Conservation (phyloP, 805 yeast species). For the Kazachstania viticola region DNA sequence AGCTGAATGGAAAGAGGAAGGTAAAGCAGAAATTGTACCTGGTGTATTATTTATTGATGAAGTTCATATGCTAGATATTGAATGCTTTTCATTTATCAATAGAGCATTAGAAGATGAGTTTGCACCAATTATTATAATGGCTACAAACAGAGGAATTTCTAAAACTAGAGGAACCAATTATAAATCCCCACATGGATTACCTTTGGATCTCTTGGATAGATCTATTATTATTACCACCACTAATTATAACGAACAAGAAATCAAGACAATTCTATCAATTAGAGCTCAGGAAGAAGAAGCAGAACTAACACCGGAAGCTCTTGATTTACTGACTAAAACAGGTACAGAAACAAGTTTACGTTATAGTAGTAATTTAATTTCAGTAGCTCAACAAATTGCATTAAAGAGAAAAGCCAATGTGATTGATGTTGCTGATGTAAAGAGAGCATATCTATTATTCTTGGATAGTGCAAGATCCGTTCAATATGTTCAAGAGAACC, state of each 20-base stretch:
- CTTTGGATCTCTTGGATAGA: constrained; percentile 88
- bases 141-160: constrained; percentile 94
- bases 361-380: constrained; percentile 81
- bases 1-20: constrained; percentile 98
- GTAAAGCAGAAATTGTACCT: constrained; percentile 94
- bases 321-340: constrained; percentile 77
- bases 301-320: constrained; percentile 68
- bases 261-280: constrained; percentile 72
- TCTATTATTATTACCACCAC: constrained; percentile 83
- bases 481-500: constrained; percentile 61
- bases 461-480: constrained; percentile 86
- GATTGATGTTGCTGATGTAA: constrained; percentile 73
- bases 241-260: constrained; percentile 69
- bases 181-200: constrained; percentile 96
- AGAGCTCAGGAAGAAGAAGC: constrained; percentile 93
- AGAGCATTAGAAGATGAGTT: constrained; percentile 94
- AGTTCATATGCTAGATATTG: constrained; percentile 96
- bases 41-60: constrained; percentile 97
- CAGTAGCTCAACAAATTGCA: constrained; percentile 83
- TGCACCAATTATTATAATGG: constrained; percentile 96
- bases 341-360: constrained; percentile 86
- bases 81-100: constrained; percentile 88
- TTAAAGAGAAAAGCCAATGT: constrained; percentile 55
- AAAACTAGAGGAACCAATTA: constrained; percentile 87
- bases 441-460: constrained; percentile 77